A percentile compares a stretch with the other conserved stretches of the same genome.
Conservation (phyloP, 2,329 filamentous ascomycete genomes). For the Fusarium continuum region DNA sequence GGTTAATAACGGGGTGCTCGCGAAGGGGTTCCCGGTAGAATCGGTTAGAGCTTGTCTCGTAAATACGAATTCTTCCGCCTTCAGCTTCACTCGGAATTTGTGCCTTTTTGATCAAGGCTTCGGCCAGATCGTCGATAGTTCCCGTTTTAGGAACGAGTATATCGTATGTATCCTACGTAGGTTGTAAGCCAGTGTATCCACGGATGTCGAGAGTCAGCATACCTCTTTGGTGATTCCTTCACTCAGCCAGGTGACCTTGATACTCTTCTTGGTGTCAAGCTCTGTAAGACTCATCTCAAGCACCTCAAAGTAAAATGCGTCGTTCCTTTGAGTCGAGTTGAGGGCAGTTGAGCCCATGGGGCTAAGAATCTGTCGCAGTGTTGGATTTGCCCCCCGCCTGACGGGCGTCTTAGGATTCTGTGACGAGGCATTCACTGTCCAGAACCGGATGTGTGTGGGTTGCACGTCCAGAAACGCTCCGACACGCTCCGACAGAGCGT, state of each 20-base stretch:
- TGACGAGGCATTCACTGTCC: conserved; percentile 79
- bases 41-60: conserved; percentile 83
- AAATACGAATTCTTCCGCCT: conserved; percentile 77
- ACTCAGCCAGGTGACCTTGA: conserved; percentile 85
- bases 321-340: conserved; percentile 74
- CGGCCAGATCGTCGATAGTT: conserved; percentile 79
- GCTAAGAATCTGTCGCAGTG: conserved; percentile 80
- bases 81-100: conserved; percentile 78
- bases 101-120: conserved; percentile 80
- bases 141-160: conserved; percentile 89
- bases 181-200: conserved; percentile 4
- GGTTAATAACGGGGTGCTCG: conserved; percentile 77
- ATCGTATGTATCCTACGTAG: conserved; percentile 74
- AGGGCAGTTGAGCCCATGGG: conserved; percentile 74
- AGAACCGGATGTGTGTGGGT: conserved; percentile 89
- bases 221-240: conserved; percentile 94
- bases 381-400: conserved; percentile 75
- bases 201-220: conserved; percentile 42
- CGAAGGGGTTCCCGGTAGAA: conserved; percentile 80
- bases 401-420: conserved; percentile 82
- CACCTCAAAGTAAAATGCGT: conserved; percentile 90
- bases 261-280: conserved; percentile 87
- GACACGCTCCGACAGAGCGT: conserved; percentile 84
- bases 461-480: conserved; percentile 80
- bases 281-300: conserved; percentile 94